Conservation (phyloP, 1,139 yeast species). For the Hemisphaericaspora lyxosophila region DNA sequence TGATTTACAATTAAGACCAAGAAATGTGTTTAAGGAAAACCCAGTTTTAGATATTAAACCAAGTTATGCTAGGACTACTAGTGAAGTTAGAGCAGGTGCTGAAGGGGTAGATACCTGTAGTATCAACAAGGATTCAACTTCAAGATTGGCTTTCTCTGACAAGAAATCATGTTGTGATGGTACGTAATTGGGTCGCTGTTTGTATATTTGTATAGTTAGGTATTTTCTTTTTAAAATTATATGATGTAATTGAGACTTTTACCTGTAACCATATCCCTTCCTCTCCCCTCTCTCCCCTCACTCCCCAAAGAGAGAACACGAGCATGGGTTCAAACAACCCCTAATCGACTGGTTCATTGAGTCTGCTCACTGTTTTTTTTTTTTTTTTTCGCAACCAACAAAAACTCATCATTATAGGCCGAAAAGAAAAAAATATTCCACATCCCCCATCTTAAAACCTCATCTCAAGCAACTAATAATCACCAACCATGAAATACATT, state of each 20-base stretch:
- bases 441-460: neutral
- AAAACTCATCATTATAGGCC: neutral
- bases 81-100: constrained; percentile 49
- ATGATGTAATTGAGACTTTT: neutral
- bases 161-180: constrained; percentile 20
- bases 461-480: neutral
- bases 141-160: constrained; percentile 36
- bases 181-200: too few species aligned
- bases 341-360: too few species aligned
- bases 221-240: too few species aligned
- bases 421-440: neutral
- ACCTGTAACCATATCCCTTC: too few species aligned
- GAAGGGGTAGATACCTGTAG: constrained; percentile 36
- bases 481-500: constrained; percentile 68
- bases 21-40: constrained; percentile 73
- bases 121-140: constrained; percentile 39
- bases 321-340: too few species aligned
- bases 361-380: too few species aligned
- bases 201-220: too few species aligned
- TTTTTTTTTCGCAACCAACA: neutral
- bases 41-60: constrained; percentile 78
- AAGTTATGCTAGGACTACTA: constrained; percentile 63
- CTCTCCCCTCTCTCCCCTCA: too few species aligned
- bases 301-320: too few species aligned
- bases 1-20: constrained; percentile 70